These are phyloP conservation scores for Diaporthe citrichinensis DNA, from an alignment of 2,329 filamentous ascomycete genomes.

Conservation along the genomic window DNA sequence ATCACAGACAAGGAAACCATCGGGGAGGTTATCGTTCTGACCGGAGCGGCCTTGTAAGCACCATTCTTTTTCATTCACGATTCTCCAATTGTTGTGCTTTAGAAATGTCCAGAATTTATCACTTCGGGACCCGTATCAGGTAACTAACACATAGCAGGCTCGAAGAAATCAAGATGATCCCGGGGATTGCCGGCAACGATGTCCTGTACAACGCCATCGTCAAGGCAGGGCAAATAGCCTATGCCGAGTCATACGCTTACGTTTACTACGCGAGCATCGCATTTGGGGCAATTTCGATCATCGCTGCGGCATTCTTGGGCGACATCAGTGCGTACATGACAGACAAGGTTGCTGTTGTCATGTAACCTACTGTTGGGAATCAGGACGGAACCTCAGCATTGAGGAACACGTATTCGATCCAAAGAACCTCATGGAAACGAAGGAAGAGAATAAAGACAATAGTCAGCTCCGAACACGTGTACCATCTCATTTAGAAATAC, in stretches of 20 bases:
- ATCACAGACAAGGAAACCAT: constrained; percentile 64
- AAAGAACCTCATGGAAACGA: neutral
- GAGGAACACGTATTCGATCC: too few species aligned
- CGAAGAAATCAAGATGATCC: constrained; percentile 60
- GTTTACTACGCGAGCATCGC: constrained; percentile 75
- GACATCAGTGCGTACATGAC: constrained; percentile 72
- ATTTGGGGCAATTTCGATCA: constrained; percentile 69
- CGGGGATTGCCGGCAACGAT: constrained; percentile 66
- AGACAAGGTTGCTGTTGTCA: constrained; percentile 69
- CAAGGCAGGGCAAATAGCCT: constrained; percentile 68
- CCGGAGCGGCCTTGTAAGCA: constrained; percentile 60
- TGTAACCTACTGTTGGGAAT: constrained; percentile 42
- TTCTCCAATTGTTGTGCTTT: too few species aligned
- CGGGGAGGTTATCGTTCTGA: constrained; percentile 65
- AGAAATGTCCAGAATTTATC: too few species aligned
- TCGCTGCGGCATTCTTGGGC: constrained; percentile 71
- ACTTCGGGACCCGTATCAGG: too few species aligned
- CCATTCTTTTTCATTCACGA: too few species aligned
- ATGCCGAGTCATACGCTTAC: constrained; percentile 70
- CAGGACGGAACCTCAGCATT: neutral
- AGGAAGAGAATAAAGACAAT: neutral
- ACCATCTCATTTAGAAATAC: neutral
- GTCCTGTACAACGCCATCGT: constrained; percentile 67
- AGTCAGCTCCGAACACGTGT: too few species aligned
- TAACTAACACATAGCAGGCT: constrained; percentile 45